Evolutionary conservation across 371 early-diverging fungal genomes (phyloP), one percentile per base, ranked within the genome.

Genomic region (Zychaea mexicana): DNA sequence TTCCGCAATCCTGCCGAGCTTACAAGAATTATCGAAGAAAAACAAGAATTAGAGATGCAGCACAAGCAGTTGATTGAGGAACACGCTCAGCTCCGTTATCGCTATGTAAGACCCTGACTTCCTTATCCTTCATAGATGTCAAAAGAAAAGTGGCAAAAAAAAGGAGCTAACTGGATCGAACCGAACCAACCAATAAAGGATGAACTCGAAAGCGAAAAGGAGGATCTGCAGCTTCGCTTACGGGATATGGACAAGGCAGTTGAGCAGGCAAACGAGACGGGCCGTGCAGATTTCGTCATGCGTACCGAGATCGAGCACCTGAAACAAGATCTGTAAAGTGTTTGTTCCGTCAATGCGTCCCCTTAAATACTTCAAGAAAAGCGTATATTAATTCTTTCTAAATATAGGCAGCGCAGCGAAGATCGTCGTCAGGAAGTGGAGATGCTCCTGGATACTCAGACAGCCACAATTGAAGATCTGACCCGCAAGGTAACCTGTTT

Each of bases 281-380:
- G 95, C 22, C 89, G 88, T 66, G 82, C 90, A 8, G 96, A 97
- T 63, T 91, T 92, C 56, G 69, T 96, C 47, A 84, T 94, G 83
- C 80, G 88, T 52, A 85, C 92, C 19, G 97, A 97, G 69, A 94
- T 96, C 62, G 93, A 94, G 36, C 87, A 88, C 57, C 74, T 96
- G 69, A 92, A 92, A 63, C 85, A 86, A 52, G 93, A 95, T 49
- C 71, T 96, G 90, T 92, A 86, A 78, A 22, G 26, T 42, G 15
- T 42, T 42, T 42, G 13, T 42, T 17, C n/a, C 4, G 4, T 42
- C n/a, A 52, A 28, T 26, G 28, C 13, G 3, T 32, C 61, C 13
- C 32, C 24, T 53, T 7, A 42, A 22, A 17, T 28, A 17, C 4
- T n/a, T 45, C 6, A 45, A 58, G 27, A n/a, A 46, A 45, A 45